Evolutionary conservation across 768 basidiomycete species (phyloP).

Genomic region (Pisolithus albus): DNA sequence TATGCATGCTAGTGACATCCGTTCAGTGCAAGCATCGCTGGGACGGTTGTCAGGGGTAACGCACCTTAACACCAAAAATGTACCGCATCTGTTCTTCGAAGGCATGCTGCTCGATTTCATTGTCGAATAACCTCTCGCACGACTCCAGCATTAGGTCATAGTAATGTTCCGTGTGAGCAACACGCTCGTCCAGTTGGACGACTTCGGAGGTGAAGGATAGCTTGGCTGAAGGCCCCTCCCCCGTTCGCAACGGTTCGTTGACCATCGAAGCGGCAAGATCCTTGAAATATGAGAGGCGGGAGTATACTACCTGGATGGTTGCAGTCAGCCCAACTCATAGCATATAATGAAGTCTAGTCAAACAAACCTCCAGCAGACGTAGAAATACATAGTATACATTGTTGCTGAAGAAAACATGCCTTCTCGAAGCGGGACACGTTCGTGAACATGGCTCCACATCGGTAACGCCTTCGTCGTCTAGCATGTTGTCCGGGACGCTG

Average conservation of each 20-base stretch:
- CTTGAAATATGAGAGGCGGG: constrained; percentile 77
- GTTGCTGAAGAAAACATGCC: constrained; percentile 78
- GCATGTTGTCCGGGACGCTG: constrained; percentile 39
- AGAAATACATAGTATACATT: constrained; percentile 82
- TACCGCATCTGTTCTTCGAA: constrained; percentile 91
- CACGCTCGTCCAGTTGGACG: constrained; percentile 27
- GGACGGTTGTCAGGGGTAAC: not conserved
- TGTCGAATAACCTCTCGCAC: constrained; percentile 88
- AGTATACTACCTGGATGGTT: constrained; percentile 62
- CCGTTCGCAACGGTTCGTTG: constrained; percentile 15
- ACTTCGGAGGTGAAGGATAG: constrained; percentile 23
- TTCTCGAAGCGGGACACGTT: constrained; percentile 34
- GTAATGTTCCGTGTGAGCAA: constrained; percentile 53
- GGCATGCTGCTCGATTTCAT: constrained; percentile 75
- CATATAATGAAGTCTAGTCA: not conserved
- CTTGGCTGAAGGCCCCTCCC: constrained; percentile 22
- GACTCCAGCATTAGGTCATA: constrained; percentile 81
- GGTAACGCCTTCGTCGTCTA: constrained; percentile 25
- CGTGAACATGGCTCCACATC: constrained; percentile 12
- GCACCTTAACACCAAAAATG: constrained; percentile 79
- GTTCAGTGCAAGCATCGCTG: not conserved
- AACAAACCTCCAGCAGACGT: constrained; percentile 76
- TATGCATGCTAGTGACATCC: constrained; percentile 55
- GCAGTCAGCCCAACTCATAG: not conserved
- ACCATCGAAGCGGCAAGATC: constrained; percentile 47